Base-by-base conservation (phyloP, 164 flowering plant genomes). In the Malania oleifera region DNA sequence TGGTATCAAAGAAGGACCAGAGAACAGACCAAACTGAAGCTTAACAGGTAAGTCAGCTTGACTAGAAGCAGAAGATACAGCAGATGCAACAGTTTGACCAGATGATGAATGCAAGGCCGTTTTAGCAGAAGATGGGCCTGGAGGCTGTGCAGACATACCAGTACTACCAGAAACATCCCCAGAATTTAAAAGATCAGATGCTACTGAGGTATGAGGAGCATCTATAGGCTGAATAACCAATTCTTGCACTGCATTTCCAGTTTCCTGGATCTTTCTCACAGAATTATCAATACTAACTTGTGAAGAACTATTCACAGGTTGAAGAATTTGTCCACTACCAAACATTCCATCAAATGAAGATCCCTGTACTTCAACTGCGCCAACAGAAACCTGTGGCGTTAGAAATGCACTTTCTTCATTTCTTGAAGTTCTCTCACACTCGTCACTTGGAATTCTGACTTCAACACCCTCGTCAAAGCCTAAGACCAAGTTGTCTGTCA, bases 21-120 rank as follows among this genome's bases (percentile, higher is more conserved):
- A 83, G 64, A 92, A 92, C 41, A 92, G 75, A 60, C 98, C 96
- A 77, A 89, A 89, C 68, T 85, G 98, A 64, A 92, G 80, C 66
- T 82, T 79, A 53, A 84, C 75, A 17, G 96, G 91, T 39, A 63
- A 57, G 52, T 87, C 97, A 41, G 71, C 59, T 52, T 73, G 87
- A 61, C 59, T 70, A 12, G 63, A 55, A 68, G 43, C 67, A 65
- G 80, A 61, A 64, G 87, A 62, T 59, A 70, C 70, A 25, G 74
- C 38, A 29, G 91, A 47, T 43, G 66, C 20, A 35, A 60, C 59
- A 19, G 67, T 69, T 63, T 70, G 85, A 64, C 51, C 72, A 56
- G 73, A 40, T 18, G 75, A 56, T 31, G 81, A 72, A 59, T 74
- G 66, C 26, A 73, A 8, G 40, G 52, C 60, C 18, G 39, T 27